These are phyloP conservation scores for Elsinoe batatas DNA, from an alignment of 2,329 filamentous ascomycete species.

Conservation along the genomic window DNA sequence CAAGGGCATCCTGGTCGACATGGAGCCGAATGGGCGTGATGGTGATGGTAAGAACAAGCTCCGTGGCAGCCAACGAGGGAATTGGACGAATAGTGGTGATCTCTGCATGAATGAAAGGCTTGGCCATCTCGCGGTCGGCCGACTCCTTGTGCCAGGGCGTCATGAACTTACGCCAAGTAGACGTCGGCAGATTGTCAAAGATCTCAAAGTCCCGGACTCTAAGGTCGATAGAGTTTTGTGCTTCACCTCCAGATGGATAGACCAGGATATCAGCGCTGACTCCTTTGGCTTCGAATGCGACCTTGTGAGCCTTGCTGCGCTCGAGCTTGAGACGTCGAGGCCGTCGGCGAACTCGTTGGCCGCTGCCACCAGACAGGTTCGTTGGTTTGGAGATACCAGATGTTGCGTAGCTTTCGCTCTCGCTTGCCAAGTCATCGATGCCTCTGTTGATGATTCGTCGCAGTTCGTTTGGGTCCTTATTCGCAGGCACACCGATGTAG, in stretches of 20 bases:
- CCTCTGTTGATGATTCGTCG: constrained; percentile 77
- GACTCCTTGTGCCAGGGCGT: constrained; percentile 84
- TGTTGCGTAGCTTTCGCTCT: constrained; percentile 80
- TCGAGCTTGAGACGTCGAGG: constrained; percentile 54
- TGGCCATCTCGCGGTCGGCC: constrained; percentile 66
- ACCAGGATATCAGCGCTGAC: constrained; percentile 72
- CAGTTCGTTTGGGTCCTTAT: constrained; percentile 68
- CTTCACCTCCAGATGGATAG: constrained; percentile 71
- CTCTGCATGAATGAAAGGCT: constrained; percentile 84
- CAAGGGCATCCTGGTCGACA: constrained; percentile 92
- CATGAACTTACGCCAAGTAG: constrained; percentile 96
- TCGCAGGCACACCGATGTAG: constrained; percentile 85
- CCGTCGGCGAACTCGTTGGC: constrained; percentile 20
- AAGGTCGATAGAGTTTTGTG: constrained; percentile 77
- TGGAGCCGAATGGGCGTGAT: constrained; percentile 81
- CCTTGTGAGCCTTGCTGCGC: constrained; percentile 85
- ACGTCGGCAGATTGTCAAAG: constrained; percentile 87
- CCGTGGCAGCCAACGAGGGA: constrained; percentile 72
- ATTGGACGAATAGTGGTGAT: constrained; percentile 81
- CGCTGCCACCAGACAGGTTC: constrained; percentile 28
- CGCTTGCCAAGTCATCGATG: constrained; percentile 74
- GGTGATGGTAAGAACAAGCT: constrained; percentile 68
- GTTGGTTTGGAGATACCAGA: constrained; percentile 52
- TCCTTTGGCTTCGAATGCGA: constrained; percentile 84
- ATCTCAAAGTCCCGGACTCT: constrained; percentile 76